Evolutionary conservation across 768 basidiomycete genomes (phyloP).

Genomic region (Leccinellum luteum): DNA sequence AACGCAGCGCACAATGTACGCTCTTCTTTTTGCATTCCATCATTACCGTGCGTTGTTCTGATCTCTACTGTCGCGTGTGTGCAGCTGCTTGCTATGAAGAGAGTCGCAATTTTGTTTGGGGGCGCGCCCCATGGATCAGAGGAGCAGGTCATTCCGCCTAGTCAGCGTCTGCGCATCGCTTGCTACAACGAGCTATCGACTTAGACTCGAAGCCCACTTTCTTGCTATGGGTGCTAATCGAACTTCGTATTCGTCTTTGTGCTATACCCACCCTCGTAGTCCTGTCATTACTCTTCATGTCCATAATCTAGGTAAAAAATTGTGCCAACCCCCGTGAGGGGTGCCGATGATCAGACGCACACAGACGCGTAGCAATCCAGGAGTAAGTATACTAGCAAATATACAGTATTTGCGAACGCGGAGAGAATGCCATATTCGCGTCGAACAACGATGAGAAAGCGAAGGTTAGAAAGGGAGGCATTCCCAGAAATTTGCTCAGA

Average conservation of each 20-base stretch:
- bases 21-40: slow-evolving; percentile 10
- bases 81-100: slow-evolving; percentile 12
- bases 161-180: slow-evolving; percentile 7
- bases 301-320: background rate
- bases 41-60: background rate
- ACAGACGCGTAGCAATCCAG: too few relatives aligned
- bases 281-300: background rate
- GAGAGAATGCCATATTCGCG: too few relatives aligned
- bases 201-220: background rate
- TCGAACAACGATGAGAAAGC: too few relatives aligned
- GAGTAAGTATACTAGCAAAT: too few relatives aligned
- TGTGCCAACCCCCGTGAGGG: background rate
- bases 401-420: too few relatives aligned
- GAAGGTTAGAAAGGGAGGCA: too few relatives aligned
- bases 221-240: background rate
- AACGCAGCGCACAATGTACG: slow-evolving; percentile 79
- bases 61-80: background rate
- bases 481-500: too few relatives aligned
- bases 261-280: background rate
- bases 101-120: slow-evolving; percentile 8
- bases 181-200: background rate
- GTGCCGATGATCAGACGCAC: too few relatives aligned
- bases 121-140: slow-evolving; percentile 9
- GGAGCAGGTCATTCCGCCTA: slow-evolving; percentile 3
- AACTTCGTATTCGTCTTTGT: background rate